A percentile compares a stretch with the other conserved stretches of the same genome.
Evolutionary conservation across 2,329 filamentous ascomycete species (phyloP).

Genomic region (Ceratocystis cacaofunesta): DNA sequence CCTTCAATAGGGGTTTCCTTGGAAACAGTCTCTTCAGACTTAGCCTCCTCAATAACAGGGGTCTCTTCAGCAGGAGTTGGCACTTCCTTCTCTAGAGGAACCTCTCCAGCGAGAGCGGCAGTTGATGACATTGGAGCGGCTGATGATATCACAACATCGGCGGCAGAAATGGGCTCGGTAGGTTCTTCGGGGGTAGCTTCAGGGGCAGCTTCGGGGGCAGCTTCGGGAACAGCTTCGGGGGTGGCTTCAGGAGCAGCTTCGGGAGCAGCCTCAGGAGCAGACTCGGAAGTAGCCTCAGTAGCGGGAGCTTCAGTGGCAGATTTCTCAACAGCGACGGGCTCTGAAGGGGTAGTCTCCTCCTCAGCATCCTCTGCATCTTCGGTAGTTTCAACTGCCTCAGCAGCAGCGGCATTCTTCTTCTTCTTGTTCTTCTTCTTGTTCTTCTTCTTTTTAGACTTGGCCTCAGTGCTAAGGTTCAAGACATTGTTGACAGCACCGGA

Average conservation of each 20-base stretch:
- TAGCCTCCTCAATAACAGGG: constrained; percentile 31
- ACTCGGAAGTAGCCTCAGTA: background rate
- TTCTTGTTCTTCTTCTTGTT: constrained; percentile 23
- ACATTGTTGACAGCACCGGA: constrained; percentile 88
- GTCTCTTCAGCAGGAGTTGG: constrained; percentile 38
- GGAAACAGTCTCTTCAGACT: constrained; percentile 42
- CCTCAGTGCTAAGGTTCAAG: constrained; percentile 39
- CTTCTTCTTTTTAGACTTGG: constrained; percentile 37
- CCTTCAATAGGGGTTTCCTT: constrained; percentile 35
- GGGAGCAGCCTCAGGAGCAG: background rate
- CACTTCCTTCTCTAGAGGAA: constrained; percentile 8
- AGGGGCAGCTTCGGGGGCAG: background rate
- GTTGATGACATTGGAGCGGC: constrained; percentile 1
- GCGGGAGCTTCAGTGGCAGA: constrained; percentile 10
- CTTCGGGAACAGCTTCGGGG: background rate
- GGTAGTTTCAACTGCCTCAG: constrained; percentile 1
- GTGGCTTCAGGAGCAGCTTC: constrained; percentile 6
- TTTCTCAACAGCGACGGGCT: constrained; percentile 15
- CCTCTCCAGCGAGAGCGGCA: constrained; percentile 10
- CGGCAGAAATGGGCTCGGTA: background rate
- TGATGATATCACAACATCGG: constrained; percentile 11
- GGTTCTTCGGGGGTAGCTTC: background rate
- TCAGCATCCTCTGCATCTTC: constrained; percentile 13
- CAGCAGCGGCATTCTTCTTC: constrained; percentile 17
- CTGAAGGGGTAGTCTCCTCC: constrained; percentile 16